phyloP scores from a whole-genome alignment of 306 rosid genomes.

The Castanea crenata region DNA sequence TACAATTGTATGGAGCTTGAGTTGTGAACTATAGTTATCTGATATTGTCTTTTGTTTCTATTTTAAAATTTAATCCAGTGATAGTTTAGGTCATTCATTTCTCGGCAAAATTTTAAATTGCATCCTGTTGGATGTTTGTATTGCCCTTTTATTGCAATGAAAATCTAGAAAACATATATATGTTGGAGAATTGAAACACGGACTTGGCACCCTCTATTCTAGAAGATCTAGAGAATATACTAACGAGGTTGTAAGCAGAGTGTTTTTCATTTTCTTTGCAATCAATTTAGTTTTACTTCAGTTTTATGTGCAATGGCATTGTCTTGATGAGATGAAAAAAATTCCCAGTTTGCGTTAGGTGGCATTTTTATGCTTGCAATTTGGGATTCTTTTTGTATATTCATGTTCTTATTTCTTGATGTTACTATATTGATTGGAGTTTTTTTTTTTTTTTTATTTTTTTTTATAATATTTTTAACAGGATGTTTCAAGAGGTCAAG shows the following conservation, averaged over 20 bases:
- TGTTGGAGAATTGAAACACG: neutral
- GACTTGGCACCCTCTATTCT: neutral
- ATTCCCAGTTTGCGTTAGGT: neutral
- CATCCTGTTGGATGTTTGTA: neutral
- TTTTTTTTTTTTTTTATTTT: neutral
- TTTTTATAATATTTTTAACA: too few species aligned
- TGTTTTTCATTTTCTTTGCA: neutral
- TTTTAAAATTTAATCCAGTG: neutral
- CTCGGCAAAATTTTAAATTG: neutral
- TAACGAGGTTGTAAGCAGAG: neutral
- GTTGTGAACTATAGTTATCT: neutral
- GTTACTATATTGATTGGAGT: slow-evolving; percentile 5
- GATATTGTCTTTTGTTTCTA: neutral
- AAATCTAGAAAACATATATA: neutral
- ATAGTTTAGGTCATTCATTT: neutral
- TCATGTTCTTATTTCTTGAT: neutral
- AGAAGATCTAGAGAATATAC: neutral
- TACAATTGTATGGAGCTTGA: neutral
- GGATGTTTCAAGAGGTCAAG: slow-evolving; percentile 56
- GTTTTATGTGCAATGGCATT: neutral
- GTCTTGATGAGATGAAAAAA: neutral
- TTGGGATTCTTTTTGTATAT: neutral
- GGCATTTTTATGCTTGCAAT: neutral
- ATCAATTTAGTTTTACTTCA: neutral
- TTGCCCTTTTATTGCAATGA: neutral